Evolutionary conservation across 2,329 filamentous ascomycete species (phyloP), one percentile per base, ranked within the genome.

Genomic region (Endocalyx cinctus): DNA sequence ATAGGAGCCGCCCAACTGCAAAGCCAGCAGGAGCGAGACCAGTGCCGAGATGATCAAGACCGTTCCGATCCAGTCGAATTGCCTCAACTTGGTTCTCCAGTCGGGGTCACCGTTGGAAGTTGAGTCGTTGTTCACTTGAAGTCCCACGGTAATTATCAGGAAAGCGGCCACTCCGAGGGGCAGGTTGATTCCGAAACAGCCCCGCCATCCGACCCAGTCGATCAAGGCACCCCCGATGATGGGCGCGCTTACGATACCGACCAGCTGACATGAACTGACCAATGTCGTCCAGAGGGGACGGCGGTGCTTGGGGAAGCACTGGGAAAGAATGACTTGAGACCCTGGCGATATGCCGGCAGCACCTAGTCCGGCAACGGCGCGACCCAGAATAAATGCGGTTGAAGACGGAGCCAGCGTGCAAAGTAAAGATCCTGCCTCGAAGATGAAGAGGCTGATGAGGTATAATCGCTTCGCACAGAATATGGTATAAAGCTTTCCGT

Each of bases 111-210:
- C 5, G 16, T 23, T 26, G 7, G 29, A n/a, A 10, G 13, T 33
- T 2, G 17, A 12, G 10, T 16, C 23, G 25, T 31, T 37, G 16
- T 37, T 26, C 18, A 34, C n/a, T n/a, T n/a, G n/a, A n/a, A n/a
- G 27, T 13, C 31, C 25, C 11, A 30, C 25, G 18, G 30, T 13
- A 22, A 38, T 25, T 8, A 38, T 17, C 13, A 29, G n/a, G 15
- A 29, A 11, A 15, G 35, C 35, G 15, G 26, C 31, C 13, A 25
- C 35, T 15, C 30, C 35, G 11, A 38, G 16, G 11, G 34, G 35
- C 17, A 38, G 26, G 25, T 29, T 38, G 35, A 38, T 34, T 22
- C 35, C 35, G 19, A 38, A 38, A 27, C 34, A 36, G 12, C 34
- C 34, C 18, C 23, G 17, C 27, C 34, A 36, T 16, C 27, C 28